These are phyloP conservation scores for Trypanosoma mega DNA, from an alignment of 208 protist species.

Conservation along the genomic window DNA sequence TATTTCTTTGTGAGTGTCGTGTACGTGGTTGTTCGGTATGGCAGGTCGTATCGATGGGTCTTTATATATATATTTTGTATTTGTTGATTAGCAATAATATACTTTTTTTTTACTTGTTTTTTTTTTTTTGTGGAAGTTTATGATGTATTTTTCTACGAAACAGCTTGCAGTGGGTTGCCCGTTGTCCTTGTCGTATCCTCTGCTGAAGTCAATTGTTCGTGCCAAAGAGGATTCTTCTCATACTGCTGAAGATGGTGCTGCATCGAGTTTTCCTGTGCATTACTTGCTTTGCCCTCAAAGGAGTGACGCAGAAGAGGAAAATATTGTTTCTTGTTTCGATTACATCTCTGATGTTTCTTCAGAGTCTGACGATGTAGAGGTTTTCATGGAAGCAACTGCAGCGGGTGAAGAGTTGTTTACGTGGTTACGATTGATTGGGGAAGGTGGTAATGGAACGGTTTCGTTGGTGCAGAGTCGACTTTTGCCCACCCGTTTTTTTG, in stretches of 20 bases:
- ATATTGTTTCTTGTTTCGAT: too few species aligned
- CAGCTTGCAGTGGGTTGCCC: background rate
- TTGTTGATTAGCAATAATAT: too few species aligned
- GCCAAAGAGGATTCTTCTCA: background rate
- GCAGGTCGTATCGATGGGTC: too few species aligned
- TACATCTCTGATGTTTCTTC: background rate
- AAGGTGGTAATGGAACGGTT: constrained; percentile 23
- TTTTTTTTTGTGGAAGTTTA: background rate
- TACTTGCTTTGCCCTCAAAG: too few species aligned
- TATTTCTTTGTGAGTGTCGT: background rate
- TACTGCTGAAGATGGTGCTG: too few species aligned
- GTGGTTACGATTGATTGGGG: constrained; percentile 11
- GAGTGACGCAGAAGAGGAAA: too few species aligned
- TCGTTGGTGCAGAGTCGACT: constrained; percentile 17
- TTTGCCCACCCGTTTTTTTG: constrained; percentile 26
- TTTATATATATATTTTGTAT: too few species aligned
- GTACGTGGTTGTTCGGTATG: background rate
- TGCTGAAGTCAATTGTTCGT: background rate
- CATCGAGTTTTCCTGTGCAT: too few species aligned
- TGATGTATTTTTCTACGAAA: background rate
- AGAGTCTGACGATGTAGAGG: background rate
- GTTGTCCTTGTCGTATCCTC: too few species aligned
- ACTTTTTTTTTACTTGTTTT: background rate
- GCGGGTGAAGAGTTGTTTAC: background rate
- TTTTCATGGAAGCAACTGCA: background rate